phyloP scores from a whole-genome alignment of 148 eudicot species.

The Chenopodium quinoa region DNA sequence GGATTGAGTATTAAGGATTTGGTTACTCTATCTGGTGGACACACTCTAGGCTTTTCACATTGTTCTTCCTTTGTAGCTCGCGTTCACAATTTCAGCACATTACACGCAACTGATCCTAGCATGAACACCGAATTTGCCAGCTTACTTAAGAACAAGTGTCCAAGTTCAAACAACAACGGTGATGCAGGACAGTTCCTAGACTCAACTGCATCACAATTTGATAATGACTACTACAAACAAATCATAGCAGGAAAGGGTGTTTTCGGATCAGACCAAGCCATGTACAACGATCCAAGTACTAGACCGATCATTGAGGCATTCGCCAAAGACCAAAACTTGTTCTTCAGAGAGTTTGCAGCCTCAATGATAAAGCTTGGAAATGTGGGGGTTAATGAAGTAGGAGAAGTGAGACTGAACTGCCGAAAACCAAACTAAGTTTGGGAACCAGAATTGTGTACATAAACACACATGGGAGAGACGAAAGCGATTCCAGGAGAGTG shows the following conservation, averaged over 20 bases:
- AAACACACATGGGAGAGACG: not conserved
- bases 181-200: constrained; percentile 62
- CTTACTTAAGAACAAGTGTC: constrained; percentile 46
- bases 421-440: constrained; percentile 39
- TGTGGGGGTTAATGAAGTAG: constrained; percentile 47
- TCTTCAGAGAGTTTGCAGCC: constrained; percentile 53
- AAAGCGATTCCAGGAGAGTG: not conserved
- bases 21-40: constrained; percentile 66
- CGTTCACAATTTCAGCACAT: constrained; percentile 46
- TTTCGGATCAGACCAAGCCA: constrained; percentile 52
- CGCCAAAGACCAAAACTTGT: constrained; percentile 50
- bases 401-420: constrained; percentile 53
- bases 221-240: constrained; percentile 51
- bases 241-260: constrained; percentile 52
- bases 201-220: constrained; percentile 52
- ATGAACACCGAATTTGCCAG: constrained; percentile 42
- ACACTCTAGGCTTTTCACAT: constrained; percentile 67
- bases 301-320: constrained; percentile 47
- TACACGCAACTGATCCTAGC: constrained; percentile 49
- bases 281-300: constrained; percentile 46
- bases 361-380: constrained; percentile 62
- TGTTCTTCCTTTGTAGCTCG: constrained; percentile 63
- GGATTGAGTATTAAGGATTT: constrained; percentile 46
- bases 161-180: constrained; percentile 35
- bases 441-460: not conserved